phyloP scores from a whole-genome alignment of 2,329 filamentous ascomycete genomes.

The Trichoderma harzianum region DNA sequence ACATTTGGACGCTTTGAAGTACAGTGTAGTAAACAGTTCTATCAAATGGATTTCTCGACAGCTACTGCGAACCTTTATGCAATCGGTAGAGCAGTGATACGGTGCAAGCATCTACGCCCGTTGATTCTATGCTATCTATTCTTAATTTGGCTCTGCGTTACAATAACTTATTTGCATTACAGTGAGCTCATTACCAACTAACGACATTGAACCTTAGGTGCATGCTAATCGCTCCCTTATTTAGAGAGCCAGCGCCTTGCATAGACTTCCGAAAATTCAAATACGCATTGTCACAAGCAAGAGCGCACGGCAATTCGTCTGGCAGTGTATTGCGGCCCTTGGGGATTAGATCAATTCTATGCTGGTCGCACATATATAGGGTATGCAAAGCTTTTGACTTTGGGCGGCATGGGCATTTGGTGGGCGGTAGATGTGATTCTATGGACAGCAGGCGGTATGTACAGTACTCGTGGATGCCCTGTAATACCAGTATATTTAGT shows the following conservation, averaged over 20 bases:
- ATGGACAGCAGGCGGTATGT: neutral
- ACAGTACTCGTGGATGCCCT: neutral
- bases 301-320: neutral
- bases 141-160: neutral
- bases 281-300: neutral
- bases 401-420: neutral
- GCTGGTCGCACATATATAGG: neutral
- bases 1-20: too few relatives aligned
- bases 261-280: neutral
- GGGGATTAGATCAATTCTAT: neutral
- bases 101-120: too few relatives aligned
- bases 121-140: too few relatives aligned
- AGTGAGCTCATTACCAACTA: too few relatives aligned
- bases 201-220: too few relatives aligned
- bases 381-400: neutral
- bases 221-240: too few relatives aligned
- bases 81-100: too few relatives aligned
- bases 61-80: too few relatives aligned
- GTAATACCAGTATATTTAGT: neutral
- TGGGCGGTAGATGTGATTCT: neutral
- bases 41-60: neutral
- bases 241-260: neutral
- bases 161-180: too few relatives aligned
- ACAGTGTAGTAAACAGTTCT: neutral
- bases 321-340: neutral